Percentiles rank a stretch among this genome's conserved stretches.
phyloP scores from a whole-genome alignment of 208 protist species.

The Leptomonas pyrrhocoris region DNA sequence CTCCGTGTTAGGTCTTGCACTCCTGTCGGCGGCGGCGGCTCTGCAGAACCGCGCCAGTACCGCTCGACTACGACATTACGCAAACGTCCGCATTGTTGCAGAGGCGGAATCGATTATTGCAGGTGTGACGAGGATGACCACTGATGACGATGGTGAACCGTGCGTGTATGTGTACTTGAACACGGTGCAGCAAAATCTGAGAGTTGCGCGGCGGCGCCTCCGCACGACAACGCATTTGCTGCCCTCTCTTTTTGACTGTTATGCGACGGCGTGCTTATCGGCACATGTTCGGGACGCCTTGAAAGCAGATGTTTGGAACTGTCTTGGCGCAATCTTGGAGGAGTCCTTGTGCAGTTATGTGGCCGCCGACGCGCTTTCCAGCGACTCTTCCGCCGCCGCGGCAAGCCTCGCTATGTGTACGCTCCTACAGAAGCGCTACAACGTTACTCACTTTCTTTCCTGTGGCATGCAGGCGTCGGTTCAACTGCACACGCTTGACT shows the following conservation, averaged over 20 bases:
- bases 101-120: conserved; percentile 8
- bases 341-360: conserved; percentile 16
- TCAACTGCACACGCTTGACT: background rate
- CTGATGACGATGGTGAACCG: background rate
- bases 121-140: background rate
- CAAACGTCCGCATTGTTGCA: background rate
- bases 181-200: background rate
- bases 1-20: background rate
- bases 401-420: conserved; percentile 12
- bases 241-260: conserved; percentile 28
- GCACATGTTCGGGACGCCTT: conserved; percentile 6
- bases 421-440: conserved; percentile 12
- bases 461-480: background rate
- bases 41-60: conserved; percentile 6
- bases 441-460: conserved; percentile 11
- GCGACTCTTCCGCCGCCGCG: conserved; percentile 4
- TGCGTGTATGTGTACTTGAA: conserved; percentile 5
- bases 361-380: conserved; percentile 1
- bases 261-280: conserved; percentile 19
- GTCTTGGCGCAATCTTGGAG: conserved; percentile 27
- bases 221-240: background rate
- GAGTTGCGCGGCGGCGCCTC: conserved; percentile 2
- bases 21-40: background rate
- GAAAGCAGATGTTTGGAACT: conserved; percentile 30
- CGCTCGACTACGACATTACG: background rate